Base-by-base conservation (phyloP, 352 stramenopile species). In the Globisporangium barbulae region DNA sequence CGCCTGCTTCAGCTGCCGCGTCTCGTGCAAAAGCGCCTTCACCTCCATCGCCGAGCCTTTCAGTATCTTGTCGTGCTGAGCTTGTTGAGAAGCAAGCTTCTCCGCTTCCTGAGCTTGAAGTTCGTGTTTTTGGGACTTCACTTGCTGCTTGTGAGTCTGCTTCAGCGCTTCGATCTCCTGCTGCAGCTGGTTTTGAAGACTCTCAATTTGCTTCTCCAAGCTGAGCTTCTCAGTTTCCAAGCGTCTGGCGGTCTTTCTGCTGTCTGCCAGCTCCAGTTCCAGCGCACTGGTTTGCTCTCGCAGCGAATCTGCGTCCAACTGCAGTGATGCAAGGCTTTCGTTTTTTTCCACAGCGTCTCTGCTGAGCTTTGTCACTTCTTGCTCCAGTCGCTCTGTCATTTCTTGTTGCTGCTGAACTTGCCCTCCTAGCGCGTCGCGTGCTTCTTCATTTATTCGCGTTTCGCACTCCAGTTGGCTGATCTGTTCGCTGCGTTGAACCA, bases 11-110 rank as follows among this genome's bases (percentile, higher is more conserved):
- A 70, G 10, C 53, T 70, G 50, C 0, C 59, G 64, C 44, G 52
- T n/a, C 28, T 70, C 64, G 19, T 67, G 52, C 21, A 59, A 15
- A 15, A 70, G 44, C 44, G 59, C 64, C 53, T 67, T 63, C 37
- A 48, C 58, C 19, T 70, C 64, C 64, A 70, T 70, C 2, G 49
- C 50, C n/a, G 37, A 60, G 1, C 12, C 53, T 30, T 60, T 65
- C 12, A 50, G 25, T 30, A 54, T n/a, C 30, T 64, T 59, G 10
- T 67, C 35, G 22, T 31, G 42, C 17, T 68, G 53, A 5, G 33
- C 44, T 30, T 48, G 44, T 12, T 67, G 33, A 21, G 25, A 55
- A n/a, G 10, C 9, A 30, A 53, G 25, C 39, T 35, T 64, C 49
- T 52, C 31, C 0, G 21, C n/a, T 4, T 59, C 13, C 21, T 42